phyloP scores from a whole-genome alignment of 2,329 filamentous ascomycete species.

The Talaromyces sp. region DNA sequence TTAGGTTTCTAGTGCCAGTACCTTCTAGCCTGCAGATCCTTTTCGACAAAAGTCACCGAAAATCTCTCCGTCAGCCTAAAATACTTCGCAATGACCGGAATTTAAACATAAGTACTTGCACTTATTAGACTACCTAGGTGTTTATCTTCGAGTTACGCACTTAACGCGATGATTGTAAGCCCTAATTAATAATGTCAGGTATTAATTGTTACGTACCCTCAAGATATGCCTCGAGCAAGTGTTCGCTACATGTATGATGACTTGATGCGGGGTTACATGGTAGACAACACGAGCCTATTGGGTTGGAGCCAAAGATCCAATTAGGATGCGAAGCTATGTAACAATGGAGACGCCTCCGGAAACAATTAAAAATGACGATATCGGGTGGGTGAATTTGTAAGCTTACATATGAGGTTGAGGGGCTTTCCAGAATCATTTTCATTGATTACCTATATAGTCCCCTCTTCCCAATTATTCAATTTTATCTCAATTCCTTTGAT shows the following conservation, averaged over 20 bases:
- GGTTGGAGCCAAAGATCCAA: background rate
- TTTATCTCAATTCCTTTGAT: background rate
- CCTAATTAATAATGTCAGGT: background rate
- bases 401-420: background rate
- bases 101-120: no score
- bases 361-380: background rate
- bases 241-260: background rate
- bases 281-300: background rate
- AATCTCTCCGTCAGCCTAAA: background rate
- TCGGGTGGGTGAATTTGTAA: constrained; percentile 1
- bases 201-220: background rate
- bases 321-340: background rate
- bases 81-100: no score
- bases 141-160: background rate
- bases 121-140: no score
- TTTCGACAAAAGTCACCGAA: background rate
- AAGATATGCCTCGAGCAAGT: background rate
- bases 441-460: background rate
- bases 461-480: background rate
- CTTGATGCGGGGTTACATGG: background rate
- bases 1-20: background rate
- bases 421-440: background rate
- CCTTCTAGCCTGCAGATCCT: background rate
- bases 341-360: background rate
- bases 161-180: background rate